phyloP scores from a whole-genome alignment of 148 eudicot species.

The Nepenthes gracilis region DNA sequence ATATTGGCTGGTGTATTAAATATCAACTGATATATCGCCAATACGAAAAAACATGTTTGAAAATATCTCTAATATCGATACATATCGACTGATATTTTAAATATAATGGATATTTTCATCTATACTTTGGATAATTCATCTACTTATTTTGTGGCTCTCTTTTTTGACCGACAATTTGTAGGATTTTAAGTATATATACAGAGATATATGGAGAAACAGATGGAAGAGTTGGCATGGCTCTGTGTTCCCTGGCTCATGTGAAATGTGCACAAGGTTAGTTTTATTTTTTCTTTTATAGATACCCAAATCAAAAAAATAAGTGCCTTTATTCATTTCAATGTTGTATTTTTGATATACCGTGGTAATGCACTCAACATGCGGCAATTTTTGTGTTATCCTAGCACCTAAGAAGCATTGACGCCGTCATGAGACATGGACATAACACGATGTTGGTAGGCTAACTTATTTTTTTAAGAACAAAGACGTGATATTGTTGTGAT shows the following conservation, averaged over 20 bases:
- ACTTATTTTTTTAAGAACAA: too few species aligned
- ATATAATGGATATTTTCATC: too few species aligned
- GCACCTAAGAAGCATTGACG: too few species aligned
- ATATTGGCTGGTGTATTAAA: too few species aligned
- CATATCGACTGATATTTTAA: too few species aligned
- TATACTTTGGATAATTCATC: not conserved
- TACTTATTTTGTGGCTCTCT: slow-evolving; percentile 1
- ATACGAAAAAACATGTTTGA: too few species aligned
- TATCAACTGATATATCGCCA: too few species aligned
- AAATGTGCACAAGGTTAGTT: slow-evolving; percentile 81
- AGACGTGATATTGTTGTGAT: too few species aligned
- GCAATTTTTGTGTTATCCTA: too few species aligned
- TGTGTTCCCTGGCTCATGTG: slow-evolving; percentile 68
- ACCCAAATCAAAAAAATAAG: not conserved
- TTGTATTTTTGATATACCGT: not conserved
- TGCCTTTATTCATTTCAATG: not conserved
- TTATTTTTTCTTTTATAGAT: slow-evolving; percentile 1
- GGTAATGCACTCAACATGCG: not conserved
- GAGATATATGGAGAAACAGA: slow-evolving; percentile 59
- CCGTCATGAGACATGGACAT: too few species aligned
- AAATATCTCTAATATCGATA: too few species aligned
- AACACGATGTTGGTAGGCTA: too few species aligned
- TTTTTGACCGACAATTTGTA: slow-evolving; percentile 12
- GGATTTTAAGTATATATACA: slow-evolving; percentile 44
- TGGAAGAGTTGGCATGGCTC: slow-evolving; percentile 73